Conservation (phyloP, 768 basidiomycete genomes). For the Rhizopogon vinicolor region DNA sequence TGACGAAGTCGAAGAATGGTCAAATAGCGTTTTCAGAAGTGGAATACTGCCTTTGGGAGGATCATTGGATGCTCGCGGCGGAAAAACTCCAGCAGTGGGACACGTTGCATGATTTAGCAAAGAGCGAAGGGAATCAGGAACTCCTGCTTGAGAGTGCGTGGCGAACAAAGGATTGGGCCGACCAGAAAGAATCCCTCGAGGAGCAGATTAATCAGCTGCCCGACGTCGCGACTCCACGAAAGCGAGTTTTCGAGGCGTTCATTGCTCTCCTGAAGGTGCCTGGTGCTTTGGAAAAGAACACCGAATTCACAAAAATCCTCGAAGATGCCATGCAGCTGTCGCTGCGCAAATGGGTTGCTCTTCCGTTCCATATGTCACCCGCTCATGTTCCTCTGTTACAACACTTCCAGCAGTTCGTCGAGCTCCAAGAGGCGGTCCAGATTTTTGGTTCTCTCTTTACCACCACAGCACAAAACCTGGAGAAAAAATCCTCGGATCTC, state of each 20-base stretch:
- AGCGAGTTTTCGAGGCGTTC: conserved; percentile 96
- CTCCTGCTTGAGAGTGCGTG: conserved; percentile 93
- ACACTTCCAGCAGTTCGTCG: conserved; percentile 98
- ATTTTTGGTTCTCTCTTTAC: conserved; percentile 88
- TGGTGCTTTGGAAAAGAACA: conserved; percentile 73
- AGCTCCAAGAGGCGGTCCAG: conserved; percentile 91
- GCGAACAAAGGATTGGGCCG: conserved; percentile 90
- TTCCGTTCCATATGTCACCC: conserved; percentile 82
- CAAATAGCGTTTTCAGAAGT: conserved; percentile 87
- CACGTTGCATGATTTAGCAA: conserved; percentile 84
- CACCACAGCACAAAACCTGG: conserved; percentile 85
- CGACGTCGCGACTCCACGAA: conserved; percentile 90
- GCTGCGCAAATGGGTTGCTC: conserved; percentile 90
- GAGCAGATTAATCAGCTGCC: conserved; percentile 75
- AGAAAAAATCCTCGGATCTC: conserved; percentile 91
- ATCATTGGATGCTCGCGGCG: conserved; percentile 95
- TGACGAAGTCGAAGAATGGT: conserved; percentile 77
- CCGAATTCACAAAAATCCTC: conserved; percentile 81
- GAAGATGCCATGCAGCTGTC: conserved; percentile 98
- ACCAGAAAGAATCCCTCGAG: conserved; percentile 72
- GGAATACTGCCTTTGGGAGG: conserved; percentile 98
- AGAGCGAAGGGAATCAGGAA: conserved; percentile 86
- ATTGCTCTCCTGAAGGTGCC: conserved; percentile 85
- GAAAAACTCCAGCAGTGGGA: conserved; percentile 99
- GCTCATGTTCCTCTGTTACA: conserved; percentile 94